Evolutionary conservation across 1,284 basidiomycete species (phyloP).

Genomic region (Ganoderma lingzhi): DNA sequence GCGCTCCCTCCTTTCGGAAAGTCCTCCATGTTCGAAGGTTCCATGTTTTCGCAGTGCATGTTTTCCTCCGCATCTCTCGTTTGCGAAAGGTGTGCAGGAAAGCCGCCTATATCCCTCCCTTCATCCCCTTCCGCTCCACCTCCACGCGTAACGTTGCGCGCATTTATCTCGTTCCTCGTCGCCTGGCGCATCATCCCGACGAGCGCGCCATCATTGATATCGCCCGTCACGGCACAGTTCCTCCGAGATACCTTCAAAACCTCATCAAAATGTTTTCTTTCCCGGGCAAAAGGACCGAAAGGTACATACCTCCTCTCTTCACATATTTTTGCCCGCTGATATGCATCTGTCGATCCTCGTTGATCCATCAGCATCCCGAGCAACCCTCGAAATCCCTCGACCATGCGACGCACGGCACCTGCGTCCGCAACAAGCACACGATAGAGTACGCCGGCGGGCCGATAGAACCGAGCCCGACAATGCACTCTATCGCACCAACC

Average conservation of each 20-base stretch:
- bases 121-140: neutral
- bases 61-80: neutral
- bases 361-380: neutral
- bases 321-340: slow-evolving; percentile 6
- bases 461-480: neutral
- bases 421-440: neutral
- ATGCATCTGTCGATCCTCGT: neutral
- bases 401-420: neutral
- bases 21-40: neutral
- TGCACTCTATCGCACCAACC: neutral
- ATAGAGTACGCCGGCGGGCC: slow-evolving; percentile 5
- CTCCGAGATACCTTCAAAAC: neutral
- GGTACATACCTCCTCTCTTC: neutral
- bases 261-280: neutral
- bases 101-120: neutral
- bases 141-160: neutral
- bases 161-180: neutral
- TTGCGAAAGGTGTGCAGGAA: slow-evolving; percentile 1
- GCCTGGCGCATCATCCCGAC: neutral
- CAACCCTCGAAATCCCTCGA: neutral
- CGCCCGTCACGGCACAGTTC: neutral
- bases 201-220: neutral
- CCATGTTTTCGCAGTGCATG: neutral
- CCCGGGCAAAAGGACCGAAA: slow-evolving; percentile 6
- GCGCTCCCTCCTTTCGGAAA: neutral